A percentile compares a stretch with the other conserved stretches of the same genome.
Conservation (phyloP, 1,284 basidiomycete genomes). For the Meira miltonrushii region DNA sequence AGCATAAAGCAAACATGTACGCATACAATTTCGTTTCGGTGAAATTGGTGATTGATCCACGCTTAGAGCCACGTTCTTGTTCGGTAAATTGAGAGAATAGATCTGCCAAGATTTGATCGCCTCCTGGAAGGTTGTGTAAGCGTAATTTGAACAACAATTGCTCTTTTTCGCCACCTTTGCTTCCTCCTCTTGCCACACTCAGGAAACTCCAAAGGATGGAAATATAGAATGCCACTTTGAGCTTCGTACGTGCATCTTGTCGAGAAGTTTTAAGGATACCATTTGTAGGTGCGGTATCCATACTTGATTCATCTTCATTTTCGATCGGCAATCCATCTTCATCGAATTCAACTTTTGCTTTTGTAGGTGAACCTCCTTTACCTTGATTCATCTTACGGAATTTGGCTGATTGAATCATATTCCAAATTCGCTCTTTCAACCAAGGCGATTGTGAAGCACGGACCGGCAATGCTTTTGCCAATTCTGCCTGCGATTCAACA, state of each 20-base stretch:
- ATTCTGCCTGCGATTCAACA: not conserved
- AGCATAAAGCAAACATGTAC: conserved; percentile 37
- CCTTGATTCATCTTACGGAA: conserved; percentile 4
- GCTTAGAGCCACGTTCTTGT: conserved; percentile 13
- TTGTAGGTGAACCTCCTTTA: not conserved
- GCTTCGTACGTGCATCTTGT: conserved; percentile 11
- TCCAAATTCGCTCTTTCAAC: conserved; percentile 23
- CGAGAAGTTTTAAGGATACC: conserved; percentile 15
- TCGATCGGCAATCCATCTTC: conserved; percentile 1
- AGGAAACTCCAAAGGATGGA: conserved; percentile 24
- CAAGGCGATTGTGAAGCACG: conserved; percentile 17
- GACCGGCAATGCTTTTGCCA: conserved; percentile 13
- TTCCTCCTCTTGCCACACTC: conserved; percentile 1
- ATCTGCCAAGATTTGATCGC: conserved; percentile 23
- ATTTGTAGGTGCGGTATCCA: conserved; percentile 6
- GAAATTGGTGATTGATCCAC: conserved; percentile 20
- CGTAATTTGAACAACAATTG: conserved; percentile 20
- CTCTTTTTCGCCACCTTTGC: conserved; percentile 15
- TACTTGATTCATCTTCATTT: no score
- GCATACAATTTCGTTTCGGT: conserved; percentile 41
- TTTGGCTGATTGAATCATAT: conserved; percentile 17
- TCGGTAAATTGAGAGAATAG: conserved; percentile 26
- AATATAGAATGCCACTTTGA: conserved; percentile 21
- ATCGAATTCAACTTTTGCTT: conserved; percentile 1
- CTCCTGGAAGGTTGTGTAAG: conserved; percentile 14